Evolutionary conservation across 352 stramenopile species (phyloP), one percentile per base, ranked within the genome.

Genomic region (Phytophthora megakarya): DNA sequence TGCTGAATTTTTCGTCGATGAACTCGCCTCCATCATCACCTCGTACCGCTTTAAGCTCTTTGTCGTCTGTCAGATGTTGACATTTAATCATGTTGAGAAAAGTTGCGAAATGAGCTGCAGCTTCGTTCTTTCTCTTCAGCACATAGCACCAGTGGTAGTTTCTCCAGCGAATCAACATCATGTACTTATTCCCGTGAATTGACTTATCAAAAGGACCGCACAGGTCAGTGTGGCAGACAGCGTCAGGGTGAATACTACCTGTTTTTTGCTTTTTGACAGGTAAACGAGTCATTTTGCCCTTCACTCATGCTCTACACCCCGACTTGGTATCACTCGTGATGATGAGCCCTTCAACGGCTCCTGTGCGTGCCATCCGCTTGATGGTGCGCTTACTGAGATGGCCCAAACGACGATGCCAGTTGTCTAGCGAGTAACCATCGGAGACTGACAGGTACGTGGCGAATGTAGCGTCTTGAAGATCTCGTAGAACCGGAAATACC

Each of bases 11-110:
- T 21, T 56, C 3, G 15, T 19, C 13, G 16, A 16, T 46, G 35
- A 56, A 56, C 37, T 56, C 33, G 15, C 48, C 48, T 16, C 45
- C 45, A 11, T 26, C 26, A 10, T 52, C 45, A 3, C 26, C 23
- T 2, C 45, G 26, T 10, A 35, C 45, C 8, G 40, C 38, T 26
- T 44, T 40, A 5, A 40, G 32, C 10, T 55, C 30, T n/a, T 19
- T 40, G 8, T 21, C 19, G 8, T 35, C n/a, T n/a, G n/a, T n/a
- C n/a, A n/a, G n/a, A n/a, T n/a, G n/a, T n/a, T n/a, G n/a, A n/a
- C n/a, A n/a, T n/a, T n/a, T n/a, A n/a, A n/a, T n/a, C n/a, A n/a
- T n/a, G n/a, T n/a, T n/a, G n/a, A n/a, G n/a, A n/a, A n/a, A n/a
- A n/a, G n/a, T n/a, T n/a, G n/a, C n/a, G n/a, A n/a, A n/a, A n/a